These are phyloP conservation scores for Carex pumila DNA, from an alignment of 176 grass and related monocot species.

Conservation along the genomic window DNA sequence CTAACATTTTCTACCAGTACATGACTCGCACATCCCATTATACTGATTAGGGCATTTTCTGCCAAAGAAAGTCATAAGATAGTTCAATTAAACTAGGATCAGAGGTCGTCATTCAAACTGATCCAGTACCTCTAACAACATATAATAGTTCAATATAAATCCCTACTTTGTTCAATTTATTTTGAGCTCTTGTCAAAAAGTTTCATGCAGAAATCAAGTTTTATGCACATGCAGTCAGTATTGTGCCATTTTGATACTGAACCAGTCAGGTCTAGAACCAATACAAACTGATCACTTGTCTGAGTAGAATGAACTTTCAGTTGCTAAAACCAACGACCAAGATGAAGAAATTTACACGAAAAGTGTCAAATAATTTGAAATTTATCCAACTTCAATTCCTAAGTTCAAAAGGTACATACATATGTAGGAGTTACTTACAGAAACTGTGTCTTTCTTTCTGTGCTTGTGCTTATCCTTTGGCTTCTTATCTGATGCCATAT, in stretches of 20 bases:
- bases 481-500: constrained; percentile 30
- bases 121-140: not conserved
- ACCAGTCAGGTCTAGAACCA: not conserved
- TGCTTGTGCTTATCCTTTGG: constrained; percentile 33
- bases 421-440: constrained; percentile 14
- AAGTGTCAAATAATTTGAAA: not conserved
- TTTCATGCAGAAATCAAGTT: not conserved
- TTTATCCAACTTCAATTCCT: not conserved
- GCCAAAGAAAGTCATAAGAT: not conserved
- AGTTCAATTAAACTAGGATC: not conserved
- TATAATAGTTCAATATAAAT: not conserved
- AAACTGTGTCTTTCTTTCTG: constrained; percentile 20
- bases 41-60: not conserved
- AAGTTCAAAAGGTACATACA: not conserved
- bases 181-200: not conserved
- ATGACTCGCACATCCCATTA: not conserved
- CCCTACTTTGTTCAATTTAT: not conserved
- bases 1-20: not conserved
- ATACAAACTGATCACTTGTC: not conserved
- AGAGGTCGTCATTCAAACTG: not conserved
- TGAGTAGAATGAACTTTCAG: not conserved
- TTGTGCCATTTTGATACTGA: not conserved
- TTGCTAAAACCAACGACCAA: not conserved
- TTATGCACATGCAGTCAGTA: not conserved
- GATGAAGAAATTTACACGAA: not conserved